Evolutionary conservation across 2,329 filamentous ascomycete genomes (phyloP), one percentile per base, ranked within the genome.

Genomic region (Neofusicoccum cordaticola): DNA sequence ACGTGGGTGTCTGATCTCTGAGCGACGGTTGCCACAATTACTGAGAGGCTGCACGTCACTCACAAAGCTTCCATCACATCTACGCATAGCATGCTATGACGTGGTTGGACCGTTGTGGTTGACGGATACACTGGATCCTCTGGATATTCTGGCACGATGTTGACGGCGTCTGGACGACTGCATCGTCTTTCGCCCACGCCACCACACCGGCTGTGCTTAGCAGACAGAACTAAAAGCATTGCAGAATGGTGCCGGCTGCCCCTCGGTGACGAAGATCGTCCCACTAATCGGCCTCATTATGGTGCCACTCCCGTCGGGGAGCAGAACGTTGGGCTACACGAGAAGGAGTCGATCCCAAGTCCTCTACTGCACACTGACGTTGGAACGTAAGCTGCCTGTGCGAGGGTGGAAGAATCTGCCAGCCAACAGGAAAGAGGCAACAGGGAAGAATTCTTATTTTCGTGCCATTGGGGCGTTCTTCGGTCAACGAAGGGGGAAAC

Each of bases 291-390:
- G 13, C 15, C 19, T 52, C 34, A n/a, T 37, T 31, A 60, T 9
- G 27, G n/a, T 34, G 53, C 12, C 39, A 22, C 45, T 45, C 53
- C 35, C 34, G 17, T n/a, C 52, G 22, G 53, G 22, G 22, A 45
- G 22, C 2, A 35, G 35, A 35, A 37, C 37, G 17, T 31, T 8
- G 34, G 27, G 31, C 37, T 19, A 27, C 56, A 47, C 56, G 42
- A 48, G 31, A 12, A 60, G 53, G 39, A 58, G 56, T 27, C 15
- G 56, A 60, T 60, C 56, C 45, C 34, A 22, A 58, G 53, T 27
- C 53, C 17, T 45, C 15, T 31, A 19, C 39, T 47, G 42, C 42
- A 60, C 15, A 42, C 47, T 60, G 56, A 60, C 56, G 56, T 60
- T 35, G 56, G 12, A 27, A 17, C n/a, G 31, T 60, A 19, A 44